phyloP scores from a whole-genome alignment of 257 asterid genomes.

The Petunia secreta region DNA sequence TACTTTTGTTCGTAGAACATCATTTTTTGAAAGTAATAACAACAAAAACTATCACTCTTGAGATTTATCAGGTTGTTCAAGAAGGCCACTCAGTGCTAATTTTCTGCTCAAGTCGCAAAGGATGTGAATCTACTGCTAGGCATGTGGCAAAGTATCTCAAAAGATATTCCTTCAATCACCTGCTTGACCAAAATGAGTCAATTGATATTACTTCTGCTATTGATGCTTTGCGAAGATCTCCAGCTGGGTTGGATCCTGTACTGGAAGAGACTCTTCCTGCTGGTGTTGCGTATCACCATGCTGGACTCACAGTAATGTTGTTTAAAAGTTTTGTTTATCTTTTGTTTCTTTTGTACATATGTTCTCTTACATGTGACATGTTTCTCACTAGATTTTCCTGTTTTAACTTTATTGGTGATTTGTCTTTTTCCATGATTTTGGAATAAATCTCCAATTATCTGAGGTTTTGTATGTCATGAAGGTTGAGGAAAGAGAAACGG shows the following conservation, averaged over 20 bases:
- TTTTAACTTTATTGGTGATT: constrained; percentile 30
- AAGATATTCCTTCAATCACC: constrained; percentile 53
- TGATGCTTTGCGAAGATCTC: constrained; percentile 85
- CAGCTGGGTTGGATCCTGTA: constrained; percentile 91
- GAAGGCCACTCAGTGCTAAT: constrained; percentile 97
- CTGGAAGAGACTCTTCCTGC: constrained; percentile 91
- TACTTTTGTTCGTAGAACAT: constrained; percentile 29
- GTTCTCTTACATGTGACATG: neutral
- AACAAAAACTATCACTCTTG: constrained; percentile 30
- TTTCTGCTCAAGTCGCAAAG: constrained; percentile 96
- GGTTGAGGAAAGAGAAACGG: constrained; percentile 98
- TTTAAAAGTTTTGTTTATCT: constrained; percentile 4
- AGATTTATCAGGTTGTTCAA: constrained; percentile 77
- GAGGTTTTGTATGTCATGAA: constrained; percentile 38
- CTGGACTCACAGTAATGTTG: constrained; percentile 85
- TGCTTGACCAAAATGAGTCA: constrained; percentile 47
- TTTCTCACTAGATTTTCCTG: constrained; percentile 23
- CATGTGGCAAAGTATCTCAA: constrained; percentile 87
- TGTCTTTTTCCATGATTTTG: constrained; percentile 28
- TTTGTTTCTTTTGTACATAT: neutral
- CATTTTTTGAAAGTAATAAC: constrained; percentile 20
- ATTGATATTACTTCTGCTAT: constrained; percentile 71
- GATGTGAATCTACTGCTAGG: constrained; percentile 96
- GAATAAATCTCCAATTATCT: constrained; percentile 28
- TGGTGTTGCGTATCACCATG: constrained; percentile 99